Evolutionary conservation across 257 asterid species (phyloP).

Genomic region (Lithospermum erythrorhizon): DNA sequence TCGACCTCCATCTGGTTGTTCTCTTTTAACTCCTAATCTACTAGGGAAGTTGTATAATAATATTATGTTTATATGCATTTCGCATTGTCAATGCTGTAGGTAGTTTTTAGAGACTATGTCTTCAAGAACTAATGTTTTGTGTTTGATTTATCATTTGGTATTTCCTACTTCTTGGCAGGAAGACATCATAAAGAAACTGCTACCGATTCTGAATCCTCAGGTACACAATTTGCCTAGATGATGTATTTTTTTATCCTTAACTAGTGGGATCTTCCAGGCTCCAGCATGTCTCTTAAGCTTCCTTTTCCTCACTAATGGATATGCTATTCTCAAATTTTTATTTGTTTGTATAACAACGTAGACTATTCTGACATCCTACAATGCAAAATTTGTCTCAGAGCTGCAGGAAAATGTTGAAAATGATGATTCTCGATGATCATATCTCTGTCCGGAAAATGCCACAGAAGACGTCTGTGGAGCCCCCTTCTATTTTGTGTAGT

Average conservation of each 20-base stretch:
- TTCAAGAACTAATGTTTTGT: not conserved
- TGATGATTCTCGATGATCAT: constrained; percentile 56
- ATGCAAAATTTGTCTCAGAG: constrained; percentile 43
- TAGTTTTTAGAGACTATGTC: not conserved
- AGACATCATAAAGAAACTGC: constrained; percentile 53
- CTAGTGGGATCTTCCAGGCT: too few relatives aligned
- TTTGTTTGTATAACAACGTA: not conserved
- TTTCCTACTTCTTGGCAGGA: constrained; percentile 35
- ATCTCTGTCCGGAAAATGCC: constrained; percentile 47
- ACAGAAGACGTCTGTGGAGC: constrained; percentile 33
- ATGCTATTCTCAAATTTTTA: not conserved
- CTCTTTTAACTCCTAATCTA: not conserved
- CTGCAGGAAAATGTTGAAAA: constrained; percentile 66
- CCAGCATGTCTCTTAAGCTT: not conserved
- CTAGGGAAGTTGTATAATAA: too few relatives aligned
- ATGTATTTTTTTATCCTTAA: not conserved
- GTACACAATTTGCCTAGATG: constrained; percentile 18
- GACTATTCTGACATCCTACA: not conserved
- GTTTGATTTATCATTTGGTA: constrained; percentile 5
- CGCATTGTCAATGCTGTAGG: not conserved
- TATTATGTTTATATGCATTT: not conserved
- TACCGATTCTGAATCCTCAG: constrained; percentile 72
- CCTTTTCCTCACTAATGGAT: not conserved
- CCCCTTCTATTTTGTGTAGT: constrained; percentile 53
- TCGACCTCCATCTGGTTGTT: not conserved